Base-by-base conservation (phyloP, 192 early-diverging fungal genomes). In the Coemansia guatemalensis region DNA sequence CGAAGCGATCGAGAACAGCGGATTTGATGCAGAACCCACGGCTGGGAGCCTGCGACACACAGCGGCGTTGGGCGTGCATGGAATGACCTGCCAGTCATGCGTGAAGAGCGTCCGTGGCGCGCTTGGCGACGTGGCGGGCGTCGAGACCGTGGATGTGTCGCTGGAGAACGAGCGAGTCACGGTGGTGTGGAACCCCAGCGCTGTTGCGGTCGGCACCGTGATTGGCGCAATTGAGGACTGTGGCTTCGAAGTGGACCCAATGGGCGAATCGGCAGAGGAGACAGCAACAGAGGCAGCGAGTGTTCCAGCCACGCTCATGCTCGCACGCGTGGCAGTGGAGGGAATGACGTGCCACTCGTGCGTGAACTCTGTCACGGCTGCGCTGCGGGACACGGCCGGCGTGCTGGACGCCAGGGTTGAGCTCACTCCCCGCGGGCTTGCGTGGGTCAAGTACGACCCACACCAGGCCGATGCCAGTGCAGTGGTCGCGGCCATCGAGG, bases 341-440 rank as follows among this genome's bases (percentile, higher is more conserved):
- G 88, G 88, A 22, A 93, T 93, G 92, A 92, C 88, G 0, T 93
- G 92, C 78, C 80, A 89, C 55, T 91, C 88, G 48, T 95, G 93
- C 56, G 93, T 93, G 5, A 84, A 83, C 8, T 83, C 89, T 1
- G 85, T 93, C 48, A 88, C 85, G 18, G 78, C 61, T 20, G 87
- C 81, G 23, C 66, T 93, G 4, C 58, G 66, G 14, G 67, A 67
- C 24, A 53, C 80, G 2, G 30, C 64, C 2, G 90, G 93, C 7
- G 75, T 93, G 25, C 27, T 72, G 6, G 54, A 74, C 14, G 82
- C 83, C 22, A 41, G 66, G n/a, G 86, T 91, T 41, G 79, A 86
- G 60, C 80, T 92, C 47, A 59, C 69, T 32, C 73, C 73, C 17
- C 41, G 67, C 9, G 84, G 86, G 17, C 63, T 65, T 29, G 92